Base-by-base conservation (phyloP, 2,329 filamentous ascomycete species). In the Trichoderma sp. region DNA sequence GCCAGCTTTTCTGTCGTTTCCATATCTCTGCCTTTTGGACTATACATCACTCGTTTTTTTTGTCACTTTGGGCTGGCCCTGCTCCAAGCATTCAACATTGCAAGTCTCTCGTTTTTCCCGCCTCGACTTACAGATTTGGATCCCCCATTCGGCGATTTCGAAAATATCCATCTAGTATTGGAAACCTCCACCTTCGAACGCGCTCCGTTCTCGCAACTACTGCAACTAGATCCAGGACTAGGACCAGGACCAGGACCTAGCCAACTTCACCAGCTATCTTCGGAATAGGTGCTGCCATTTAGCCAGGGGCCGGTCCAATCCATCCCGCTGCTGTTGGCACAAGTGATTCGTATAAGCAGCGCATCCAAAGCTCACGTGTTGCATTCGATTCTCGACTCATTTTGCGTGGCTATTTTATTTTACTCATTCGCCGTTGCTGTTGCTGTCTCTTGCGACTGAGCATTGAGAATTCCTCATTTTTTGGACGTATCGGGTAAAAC, bases 201-300 rank as follows among this genome's bases (percentile, higher is more conserved):
- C 34, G 34, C 60, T 63, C 32, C 60, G 21, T 63, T 28, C 34
- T 43, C 60, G 60, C 60, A 32, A 65, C 26, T 32, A 65, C 39
- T 51, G n/a, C 39, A 51, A 47, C 39, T 21, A 47, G 26, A n/a
- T 26, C 28, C 26, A 28, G 36, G 24, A 21, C 39, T 36, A 51
- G n/a, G 36, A 39, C 36, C 36, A 39, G 30, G n/a, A 39, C 51
- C 51, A 28, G 32, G 57, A 60, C 51, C 34, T 39, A 51, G 6
- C 39, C 21, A 39, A 34, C 8, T 24, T 11, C 2, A 34, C 39
- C n/a, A 34, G 14, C 30, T 58, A 57, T 26, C 64, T 67, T 67
- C 30, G 64, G 32, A 30, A 58, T 67, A 32, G 53, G 51, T 43
- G 51, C 64, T 43, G 60, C 56, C 56, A 58, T 69, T 51, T 70